Evolutionary conservation across 2,329 filamentous ascomycete genomes (phyloP).

Genomic region (Neurospora sp.): DNA sequence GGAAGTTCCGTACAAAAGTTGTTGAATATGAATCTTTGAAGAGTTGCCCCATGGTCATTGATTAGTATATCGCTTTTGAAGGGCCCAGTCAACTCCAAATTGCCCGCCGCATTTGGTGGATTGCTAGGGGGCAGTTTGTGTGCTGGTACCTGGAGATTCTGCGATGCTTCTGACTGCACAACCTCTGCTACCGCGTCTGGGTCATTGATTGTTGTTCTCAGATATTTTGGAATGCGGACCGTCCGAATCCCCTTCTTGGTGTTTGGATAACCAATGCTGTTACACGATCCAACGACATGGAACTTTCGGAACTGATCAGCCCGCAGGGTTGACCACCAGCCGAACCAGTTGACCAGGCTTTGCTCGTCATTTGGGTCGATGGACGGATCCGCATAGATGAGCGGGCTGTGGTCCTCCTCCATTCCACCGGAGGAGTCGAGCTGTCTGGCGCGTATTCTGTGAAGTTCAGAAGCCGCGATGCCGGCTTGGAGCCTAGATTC

Average conservation of each 20-base stretch:
- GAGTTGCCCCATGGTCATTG: not conserved
- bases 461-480: conserved; percentile 14
- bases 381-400: conserved; percentile 35
- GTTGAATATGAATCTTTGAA: not conserved
- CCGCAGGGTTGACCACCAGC: conserved; percentile 43
- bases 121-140: not conserved
- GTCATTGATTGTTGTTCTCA: conserved; percentile 24
- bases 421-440: conserved; percentile 14
- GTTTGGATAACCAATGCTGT: conserved; percentile 12
- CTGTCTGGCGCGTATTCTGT: conserved; percentile 17
- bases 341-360: conserved; percentile 54
- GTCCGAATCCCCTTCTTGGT: conserved; percentile 19
- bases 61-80: not conserved
- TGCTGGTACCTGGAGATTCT: not conserved
- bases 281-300: conserved; percentile 40
- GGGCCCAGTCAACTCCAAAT: not conserved
- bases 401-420: conserved; percentile 25
- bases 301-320: conserved; percentile 45
- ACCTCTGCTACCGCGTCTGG: conserved; percentile 24
- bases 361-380: conserved; percentile 53
- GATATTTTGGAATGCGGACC: conserved; percentile 29
- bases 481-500: conserved; percentile 12
- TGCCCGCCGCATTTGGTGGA: not conserved
- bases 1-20: not conserved
- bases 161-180: conserved; percentile 4